Conservation (phyloP, 1,139 yeast genomes). For the Candida gigantensis region DNA sequence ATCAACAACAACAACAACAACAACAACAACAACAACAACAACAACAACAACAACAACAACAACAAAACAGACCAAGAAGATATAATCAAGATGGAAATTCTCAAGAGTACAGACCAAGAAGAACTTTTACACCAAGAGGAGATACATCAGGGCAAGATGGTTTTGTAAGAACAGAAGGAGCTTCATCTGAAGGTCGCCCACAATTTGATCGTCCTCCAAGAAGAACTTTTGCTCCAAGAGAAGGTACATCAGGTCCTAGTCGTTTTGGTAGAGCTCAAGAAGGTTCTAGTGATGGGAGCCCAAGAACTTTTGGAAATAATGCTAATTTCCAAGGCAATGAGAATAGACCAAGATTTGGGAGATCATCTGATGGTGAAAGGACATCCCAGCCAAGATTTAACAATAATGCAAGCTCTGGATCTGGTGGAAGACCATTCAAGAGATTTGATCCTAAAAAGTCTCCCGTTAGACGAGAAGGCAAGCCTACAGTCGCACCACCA, state of each 20-base stretch:
- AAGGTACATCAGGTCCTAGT: too few species aligned
- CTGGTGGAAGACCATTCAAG: slow-evolving; percentile 5
- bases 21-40: slow-evolving; percentile 1
- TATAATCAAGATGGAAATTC: slow-evolving; percentile 4
- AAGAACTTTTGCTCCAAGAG: slow-evolving; percentile 1
- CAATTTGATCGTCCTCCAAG: slow-evolving; percentile 3
- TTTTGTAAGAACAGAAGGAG: too few species aligned
- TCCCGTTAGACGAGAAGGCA: too few species aligned
- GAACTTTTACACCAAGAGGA: too few species aligned
- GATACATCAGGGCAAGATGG: too few species aligned
- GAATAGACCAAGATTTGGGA: slow-evolving; percentile 3
- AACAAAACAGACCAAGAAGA: not conserved
- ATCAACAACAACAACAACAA: not conserved
- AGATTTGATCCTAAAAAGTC: too few species aligned
- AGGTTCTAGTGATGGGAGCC: too few species aligned
- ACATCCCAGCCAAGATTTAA: slow-evolving; percentile 3
- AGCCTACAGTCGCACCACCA: slow-evolving; percentile 12
- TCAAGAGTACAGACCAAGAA: slow-evolving; percentile 1
- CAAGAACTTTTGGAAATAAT: too few species aligned
- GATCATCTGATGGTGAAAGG: slow-evolving; percentile 2
- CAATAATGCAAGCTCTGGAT: slow-evolving; percentile 9
- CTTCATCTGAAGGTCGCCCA: too few species aligned
- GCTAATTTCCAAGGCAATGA: too few species aligned
- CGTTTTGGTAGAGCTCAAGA: too few species aligned
- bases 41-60: slow-evolving; percentile 2